These are phyloP conservation scores for Trichoderma sp. DNA, from an alignment of 2,329 filamentous ascomycete species.

Conservation along the genomic window DNA sequence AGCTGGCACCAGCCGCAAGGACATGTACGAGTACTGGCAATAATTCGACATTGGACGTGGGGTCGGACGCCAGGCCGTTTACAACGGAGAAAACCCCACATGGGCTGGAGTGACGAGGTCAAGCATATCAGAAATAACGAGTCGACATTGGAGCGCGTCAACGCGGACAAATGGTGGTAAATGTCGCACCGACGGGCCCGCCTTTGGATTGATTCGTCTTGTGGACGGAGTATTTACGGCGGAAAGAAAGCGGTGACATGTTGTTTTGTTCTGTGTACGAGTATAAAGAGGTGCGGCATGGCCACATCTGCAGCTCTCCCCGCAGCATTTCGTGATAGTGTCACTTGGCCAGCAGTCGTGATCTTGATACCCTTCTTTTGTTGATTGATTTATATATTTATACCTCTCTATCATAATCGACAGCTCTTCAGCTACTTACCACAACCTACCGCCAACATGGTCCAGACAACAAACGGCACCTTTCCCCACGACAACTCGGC, in stretches of 20 bases:
- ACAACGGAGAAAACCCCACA: slow-evolving; percentile 3
- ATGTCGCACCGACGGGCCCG: slow-evolving; percentile 12
- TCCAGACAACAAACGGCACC: slow-evolving; percentile 44
- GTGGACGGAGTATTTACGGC: background rate
- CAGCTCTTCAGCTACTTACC: background rate
- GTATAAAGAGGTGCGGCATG: slow-evolving; percentile 7
- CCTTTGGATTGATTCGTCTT: background rate
- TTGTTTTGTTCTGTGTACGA: background rate
- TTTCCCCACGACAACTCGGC: slow-evolving; percentile 58
- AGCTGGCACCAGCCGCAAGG: background rate
- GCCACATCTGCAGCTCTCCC: background rate
- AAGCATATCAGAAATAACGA: background rate
- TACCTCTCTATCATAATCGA: background rate
- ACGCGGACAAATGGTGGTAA: slow-evolving; percentile 6
- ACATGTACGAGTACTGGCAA: background rate
- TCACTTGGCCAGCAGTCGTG: background rate
- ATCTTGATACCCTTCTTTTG: background rate
- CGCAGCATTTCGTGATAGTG: slow-evolving; percentile 4
- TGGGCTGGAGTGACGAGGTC: background rate
- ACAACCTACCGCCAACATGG: slow-evolving; percentile 30
- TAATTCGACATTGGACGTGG: background rate
- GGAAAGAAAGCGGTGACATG: background rate
- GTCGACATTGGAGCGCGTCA: slow-evolving; percentile 17
- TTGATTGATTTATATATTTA: background rate
- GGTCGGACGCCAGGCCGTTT: background rate